A percentile compares a stretch with the other conserved stretches of the same genome.
Evolutionary conservation across 768 basidiomycete species (phyloP).

Genomic region (Amyloporia xantha): DNA sequence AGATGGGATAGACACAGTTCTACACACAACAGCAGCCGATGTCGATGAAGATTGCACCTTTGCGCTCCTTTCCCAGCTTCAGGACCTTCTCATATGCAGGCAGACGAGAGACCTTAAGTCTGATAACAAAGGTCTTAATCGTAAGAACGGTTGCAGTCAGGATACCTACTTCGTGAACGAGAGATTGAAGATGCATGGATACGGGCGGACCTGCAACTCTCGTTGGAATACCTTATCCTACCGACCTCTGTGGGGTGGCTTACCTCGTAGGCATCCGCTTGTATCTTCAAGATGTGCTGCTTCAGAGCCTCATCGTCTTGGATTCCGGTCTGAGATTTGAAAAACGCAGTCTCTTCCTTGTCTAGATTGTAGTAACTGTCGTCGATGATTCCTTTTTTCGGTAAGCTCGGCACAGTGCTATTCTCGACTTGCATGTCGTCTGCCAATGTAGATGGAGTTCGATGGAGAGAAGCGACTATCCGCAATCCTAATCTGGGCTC

Average conservation of each 20-base stretch:
- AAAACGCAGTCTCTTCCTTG: slow-evolving; percentile 7
- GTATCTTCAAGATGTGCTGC: slow-evolving; percentile 19
- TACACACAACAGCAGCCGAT: slow-evolving; percentile 38
- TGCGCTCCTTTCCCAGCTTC: slow-evolving; percentile 29
- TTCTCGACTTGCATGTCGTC: too few relatives aligned
- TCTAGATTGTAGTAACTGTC: slow-evolving; percentile 1
- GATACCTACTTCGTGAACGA: not conserved
- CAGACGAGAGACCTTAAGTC: not conserved
- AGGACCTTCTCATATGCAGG: slow-evolving; percentile 25
- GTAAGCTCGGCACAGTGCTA: too few relatives aligned
- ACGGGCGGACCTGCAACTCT: slow-evolving; percentile 1
- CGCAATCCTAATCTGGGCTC: too few relatives aligned
- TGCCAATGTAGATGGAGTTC: too few relatives aligned
- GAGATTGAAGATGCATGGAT: not conserved
- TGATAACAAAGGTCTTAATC: too few relatives aligned
- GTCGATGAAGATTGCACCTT: slow-evolving; percentile 33
- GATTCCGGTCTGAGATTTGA: slow-evolving; percentile 18
- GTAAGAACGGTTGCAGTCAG: not conserved
- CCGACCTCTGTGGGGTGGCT: not conserved
- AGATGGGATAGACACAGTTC: too few relatives aligned
- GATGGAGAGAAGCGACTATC: too few relatives aligned
- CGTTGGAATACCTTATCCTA: not conserved
- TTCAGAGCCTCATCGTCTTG: slow-evolving; percentile 19
- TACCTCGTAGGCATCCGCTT: slow-evolving; percentile 17
- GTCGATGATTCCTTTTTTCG: too few relatives aligned